Evolutionary conservation across 768 basidiomycete genomes (phyloP), one percentile per base, ranked within the genome.

Genomic region (Strobilomyces confusus): DNA sequence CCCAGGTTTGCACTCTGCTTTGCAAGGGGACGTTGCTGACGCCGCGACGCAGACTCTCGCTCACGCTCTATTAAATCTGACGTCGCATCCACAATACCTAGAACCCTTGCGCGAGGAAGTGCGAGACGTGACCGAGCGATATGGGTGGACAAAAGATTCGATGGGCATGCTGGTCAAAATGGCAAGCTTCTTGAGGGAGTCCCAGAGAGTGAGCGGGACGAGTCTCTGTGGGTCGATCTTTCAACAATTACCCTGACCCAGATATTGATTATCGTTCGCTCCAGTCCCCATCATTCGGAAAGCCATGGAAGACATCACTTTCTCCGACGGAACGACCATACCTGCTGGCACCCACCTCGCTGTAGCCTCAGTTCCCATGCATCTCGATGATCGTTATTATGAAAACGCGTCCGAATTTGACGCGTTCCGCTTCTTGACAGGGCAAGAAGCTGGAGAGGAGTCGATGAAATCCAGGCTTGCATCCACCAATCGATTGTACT

Each of bases 131-230:
- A 55, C 73, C 23, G 48, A 55, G 13, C 56, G 59, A 32, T 57
- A 72, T n/a, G 72, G 63, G 30, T 75, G 69, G 66, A 62, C 61
- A 3, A 73, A 70, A 55, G 53, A 57, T 25, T 64, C 65, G 13
- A 65, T 76, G 61, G 61, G 53, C 9, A 69, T 63, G 54, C 54
- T 74, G 58, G 63, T 67, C 54, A 71, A 71, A 58, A 59, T 75
- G 50, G 76, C 77, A 49, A 78, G 75, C 47, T 77, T 79, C 58
- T 47, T 79, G 48, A 72, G 71, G 47, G 77, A 77, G 55, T 70
- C 71, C 3, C 69, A 72, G 55, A 68, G 76, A 29, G 26, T 69
- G 13, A 70, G 67, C 7, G 69, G 70, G 11, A 64, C 72, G 20
- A 69, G 59, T 36, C 60, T 67, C 32, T 60, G 73, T 73, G 52